Conservation (phyloP, 352 stramenopile species). For the Phytophthora gonapodyides region DNA sequence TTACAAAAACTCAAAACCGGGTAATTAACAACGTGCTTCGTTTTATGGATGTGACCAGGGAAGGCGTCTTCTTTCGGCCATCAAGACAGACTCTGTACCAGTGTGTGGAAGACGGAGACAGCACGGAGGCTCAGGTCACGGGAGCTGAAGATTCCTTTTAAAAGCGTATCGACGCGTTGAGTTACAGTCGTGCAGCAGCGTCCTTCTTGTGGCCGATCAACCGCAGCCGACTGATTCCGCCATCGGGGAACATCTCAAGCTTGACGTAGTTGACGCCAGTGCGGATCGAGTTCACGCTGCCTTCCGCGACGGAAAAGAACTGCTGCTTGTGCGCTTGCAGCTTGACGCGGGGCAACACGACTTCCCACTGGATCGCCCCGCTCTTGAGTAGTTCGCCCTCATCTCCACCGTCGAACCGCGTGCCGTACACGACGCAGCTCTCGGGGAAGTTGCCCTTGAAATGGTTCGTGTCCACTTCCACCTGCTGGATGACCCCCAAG, state of each 20-base stretch:
- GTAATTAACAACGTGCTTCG: conserved; percentile 6
- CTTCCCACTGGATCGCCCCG: conserved; percentile 72
- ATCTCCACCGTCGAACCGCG: conserved; percentile 46
- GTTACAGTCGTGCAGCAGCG: conserved; percentile 38
- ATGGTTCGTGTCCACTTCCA: conserved; percentile 94
- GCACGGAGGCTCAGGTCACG: conserved; percentile 8
- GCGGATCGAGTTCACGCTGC: conserved; percentile 59
- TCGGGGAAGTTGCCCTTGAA: conserved; percentile 97
- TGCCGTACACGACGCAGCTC: conserved; percentile 82
- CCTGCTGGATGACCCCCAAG: conserved; percentile 58
- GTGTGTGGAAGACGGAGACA: conserved; percentile 11
- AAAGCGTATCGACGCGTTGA: conserved; percentile 18
- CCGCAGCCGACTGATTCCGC: conserved; percentile 91
- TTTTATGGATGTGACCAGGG: conserved; percentile 25
- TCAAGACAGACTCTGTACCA: conserved; percentile 23
- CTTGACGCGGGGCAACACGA: conserved; percentile 86
- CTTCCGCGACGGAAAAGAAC: conserved; percentile 70
- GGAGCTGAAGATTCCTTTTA: conserved; percentile 38
- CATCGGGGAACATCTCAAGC: conserved; percentile 95
- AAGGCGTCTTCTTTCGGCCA: conserved; percentile 49
- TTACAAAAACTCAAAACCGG: background rate
- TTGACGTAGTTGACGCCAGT: conserved; percentile 91
- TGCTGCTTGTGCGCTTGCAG: conserved; percentile 88
- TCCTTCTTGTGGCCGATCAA: conserved; percentile 79
- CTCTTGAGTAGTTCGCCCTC: conserved; percentile 45